Conservation (phyloP, 176 grass and related monocot genomes). For the Ananas comosus region DNA sequence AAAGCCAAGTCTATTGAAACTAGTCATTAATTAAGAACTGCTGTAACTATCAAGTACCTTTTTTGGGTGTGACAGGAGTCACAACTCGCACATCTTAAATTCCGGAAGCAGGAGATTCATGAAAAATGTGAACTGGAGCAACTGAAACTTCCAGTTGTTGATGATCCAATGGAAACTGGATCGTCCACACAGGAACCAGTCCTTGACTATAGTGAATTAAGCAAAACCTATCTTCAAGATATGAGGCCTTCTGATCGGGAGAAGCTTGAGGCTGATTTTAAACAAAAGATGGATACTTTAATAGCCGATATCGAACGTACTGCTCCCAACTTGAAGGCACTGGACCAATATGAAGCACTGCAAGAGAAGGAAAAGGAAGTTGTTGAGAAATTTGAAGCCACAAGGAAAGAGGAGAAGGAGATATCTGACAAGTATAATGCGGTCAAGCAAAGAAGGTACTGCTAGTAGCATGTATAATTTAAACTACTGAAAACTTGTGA, state of each 20-base stretch:
- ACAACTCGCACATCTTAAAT: conserved; percentile 50
- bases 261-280: conserved; percentile 81
- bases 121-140: conserved; percentile 91
- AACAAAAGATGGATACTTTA: conserved; percentile 50
- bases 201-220: conserved; percentile 77
- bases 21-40: not conserved
- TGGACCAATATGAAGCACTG: conserved; percentile 89
- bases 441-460: conserved; percentile 71
- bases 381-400: conserved; percentile 78
- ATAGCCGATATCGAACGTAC: conserved; percentile 81
- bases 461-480: not conserved
- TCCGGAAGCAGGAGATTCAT: conserved; percentile 49
- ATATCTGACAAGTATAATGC: conserved; percentile 80
- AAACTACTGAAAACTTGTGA: no score
- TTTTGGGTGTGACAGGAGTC: conserved; percentile 48
- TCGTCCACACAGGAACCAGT: conserved; percentile 32
- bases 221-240: conserved; percentile 49
- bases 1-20: not conserved
- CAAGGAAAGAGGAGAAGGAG: conserved; percentile 86
- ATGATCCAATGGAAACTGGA: conserved; percentile 75
- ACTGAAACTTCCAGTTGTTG: conserved; percentile 63
- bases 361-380: conserved; percentile 88
- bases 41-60: conserved; percentile 17
- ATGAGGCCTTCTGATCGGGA: conserved; percentile 61
- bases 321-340: conserved; percentile 85